A percentile compares a stretch with the other conserved stretches of the same genome.
Evolutionary conservation across 352 stramenopile species (phyloP).

Genomic region (Globisporangium paddicum): DNA sequence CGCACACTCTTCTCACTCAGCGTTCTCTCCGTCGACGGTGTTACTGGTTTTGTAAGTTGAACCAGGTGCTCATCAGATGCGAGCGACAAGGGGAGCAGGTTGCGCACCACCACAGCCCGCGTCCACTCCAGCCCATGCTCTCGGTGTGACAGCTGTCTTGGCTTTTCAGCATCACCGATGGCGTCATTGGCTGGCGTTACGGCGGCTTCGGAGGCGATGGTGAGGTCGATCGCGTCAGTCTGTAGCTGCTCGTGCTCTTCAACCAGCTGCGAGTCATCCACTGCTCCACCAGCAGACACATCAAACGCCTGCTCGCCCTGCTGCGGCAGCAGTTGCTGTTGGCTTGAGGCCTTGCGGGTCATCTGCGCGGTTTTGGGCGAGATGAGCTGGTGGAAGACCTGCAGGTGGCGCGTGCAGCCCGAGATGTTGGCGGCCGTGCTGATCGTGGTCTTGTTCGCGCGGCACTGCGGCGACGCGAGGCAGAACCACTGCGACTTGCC

Average conservation of each 20-base stretch:
- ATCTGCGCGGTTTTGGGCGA: conserved; percentile 19
- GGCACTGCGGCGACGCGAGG: conserved; percentile 17
- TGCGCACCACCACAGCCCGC: conserved; percentile 5
- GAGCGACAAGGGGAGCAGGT: conserved; percentile 14
- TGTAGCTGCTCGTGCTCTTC: conserved; percentile 2
- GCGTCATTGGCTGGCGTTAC: neutral
- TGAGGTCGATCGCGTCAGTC: neutral
- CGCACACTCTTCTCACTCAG: conserved; percentile 5
- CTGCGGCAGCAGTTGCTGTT: conserved; percentile 1
- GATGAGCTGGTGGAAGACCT: conserved; percentile 21
- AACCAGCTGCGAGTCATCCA: neutral
- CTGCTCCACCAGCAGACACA: neutral
- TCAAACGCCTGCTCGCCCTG: too few species aligned
- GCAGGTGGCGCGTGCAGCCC: conserved; percentile 20
- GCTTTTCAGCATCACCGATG: neutral
- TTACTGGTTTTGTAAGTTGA: neutral
- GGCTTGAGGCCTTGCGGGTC: conserved; percentile 4
- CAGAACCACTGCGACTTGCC: conserved; percentile 22
- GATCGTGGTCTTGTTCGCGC: conserved; percentile 19
- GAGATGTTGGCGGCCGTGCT: conserved; percentile 22
- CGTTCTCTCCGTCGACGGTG: neutral
- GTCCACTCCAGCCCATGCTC: conserved; percentile 12
- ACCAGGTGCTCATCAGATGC: conserved; percentile 3
- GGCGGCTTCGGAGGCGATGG: neutral
- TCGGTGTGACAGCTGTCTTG: neutral